These are phyloP conservation scores for Penicillium sp. DNA, from an alignment of 2,329 filamentous ascomycete genomes.

Conservation along the genomic window DNA sequence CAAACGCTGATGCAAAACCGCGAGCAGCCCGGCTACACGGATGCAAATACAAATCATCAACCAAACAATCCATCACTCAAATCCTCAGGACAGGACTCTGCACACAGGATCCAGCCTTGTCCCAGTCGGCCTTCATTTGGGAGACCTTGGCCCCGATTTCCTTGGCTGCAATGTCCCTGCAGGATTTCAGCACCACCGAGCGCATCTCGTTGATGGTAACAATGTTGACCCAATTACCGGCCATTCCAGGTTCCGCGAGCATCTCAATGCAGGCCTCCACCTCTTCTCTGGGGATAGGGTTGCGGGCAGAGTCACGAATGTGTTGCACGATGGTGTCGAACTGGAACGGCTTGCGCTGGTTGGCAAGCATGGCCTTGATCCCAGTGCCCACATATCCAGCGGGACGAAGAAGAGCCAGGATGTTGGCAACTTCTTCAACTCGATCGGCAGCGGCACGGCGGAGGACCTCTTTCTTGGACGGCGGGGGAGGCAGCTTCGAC, in stretches of 20 bases:
- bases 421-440: conserved; percentile 62
- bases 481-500: conserved; percentile 45
- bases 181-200: conserved; percentile 46
- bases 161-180: conserved; percentile 32
- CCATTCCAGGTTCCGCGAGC: conserved; percentile 45
- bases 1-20: conserved; percentile 27
- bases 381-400: conserved; percentile 31
- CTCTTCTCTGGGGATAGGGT: conserved; percentile 48
- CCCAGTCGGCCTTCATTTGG: conserved; percentile 27
- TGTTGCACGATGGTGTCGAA: conserved; percentile 61
- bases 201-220: conserved; percentile 45
- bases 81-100: conserved; percentile 8
- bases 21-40: conserved; percentile 23
- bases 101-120: conserved; percentile 16
- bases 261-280: conserved; percentile 47
- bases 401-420: conserved; percentile 59
- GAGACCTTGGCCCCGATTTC: conserved; percentile 34
- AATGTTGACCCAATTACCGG: conserved; percentile 48
- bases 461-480: conserved; percentile 53
- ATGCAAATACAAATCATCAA: conserved; percentile 19
- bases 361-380: conserved; percentile 29
- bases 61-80: conserved; percentile 14
- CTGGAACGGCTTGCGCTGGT: conserved; percentile 59
- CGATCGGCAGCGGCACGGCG: conserved; percentile 63
- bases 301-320: conserved; percentile 61